phyloP scores from a whole-genome alignment of 2,329 filamentous ascomycete species.

The Verticillium nubilum region DNA sequence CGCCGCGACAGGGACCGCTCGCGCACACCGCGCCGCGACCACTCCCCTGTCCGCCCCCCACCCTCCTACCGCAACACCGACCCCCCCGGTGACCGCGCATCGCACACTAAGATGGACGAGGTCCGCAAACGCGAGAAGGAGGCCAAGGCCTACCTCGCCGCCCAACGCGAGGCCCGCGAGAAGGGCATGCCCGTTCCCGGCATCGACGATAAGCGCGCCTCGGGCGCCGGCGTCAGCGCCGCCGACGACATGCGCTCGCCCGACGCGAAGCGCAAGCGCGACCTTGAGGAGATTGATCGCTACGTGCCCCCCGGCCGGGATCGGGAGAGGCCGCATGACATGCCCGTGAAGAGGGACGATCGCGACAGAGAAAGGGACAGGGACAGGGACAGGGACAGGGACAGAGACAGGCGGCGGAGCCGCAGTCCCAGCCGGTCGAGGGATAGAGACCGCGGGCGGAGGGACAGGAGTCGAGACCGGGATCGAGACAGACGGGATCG shows the following conservation, averaged over 20 bases:
- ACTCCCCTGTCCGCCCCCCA: not conserved
- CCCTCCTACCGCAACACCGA: not conserved
- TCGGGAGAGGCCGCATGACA: conserved; percentile 15
- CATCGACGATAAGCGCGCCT: conserved; percentile 46
- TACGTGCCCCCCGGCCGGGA: conserved; percentile 41
- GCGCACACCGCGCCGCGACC: conserved; percentile 27
- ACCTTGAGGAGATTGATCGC: conserved; percentile 28
- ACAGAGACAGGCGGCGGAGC: conserved; percentile 24
- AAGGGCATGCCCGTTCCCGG: conserved; percentile 54
- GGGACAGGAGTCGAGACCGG: conserved; percentile 24
- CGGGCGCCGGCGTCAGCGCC: conserved; percentile 19
- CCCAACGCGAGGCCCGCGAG: conserved; percentile 53
- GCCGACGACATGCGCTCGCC: conserved; percentile 24
- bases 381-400: conserved; percentile 24
- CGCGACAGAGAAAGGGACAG: conserved; percentile 24
- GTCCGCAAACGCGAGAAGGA: conserved; percentile 58
- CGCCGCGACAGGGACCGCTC: conserved; percentile 21
- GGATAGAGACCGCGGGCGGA: conserved; percentile 24
- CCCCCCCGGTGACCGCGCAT: not conserved
- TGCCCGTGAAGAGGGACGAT: conserved; percentile 22
- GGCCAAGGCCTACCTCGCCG: conserved; percentile 59
- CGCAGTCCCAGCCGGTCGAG: conserved; percentile 15
- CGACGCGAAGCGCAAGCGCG: conserved; percentile 32
- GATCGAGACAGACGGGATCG: conserved; percentile 17
- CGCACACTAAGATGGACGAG: conserved; percentile 49